phyloP scores from a whole-genome alignment of 2,329 filamentous ascomycete species.

The Ophiobolus disseminans region DNA sequence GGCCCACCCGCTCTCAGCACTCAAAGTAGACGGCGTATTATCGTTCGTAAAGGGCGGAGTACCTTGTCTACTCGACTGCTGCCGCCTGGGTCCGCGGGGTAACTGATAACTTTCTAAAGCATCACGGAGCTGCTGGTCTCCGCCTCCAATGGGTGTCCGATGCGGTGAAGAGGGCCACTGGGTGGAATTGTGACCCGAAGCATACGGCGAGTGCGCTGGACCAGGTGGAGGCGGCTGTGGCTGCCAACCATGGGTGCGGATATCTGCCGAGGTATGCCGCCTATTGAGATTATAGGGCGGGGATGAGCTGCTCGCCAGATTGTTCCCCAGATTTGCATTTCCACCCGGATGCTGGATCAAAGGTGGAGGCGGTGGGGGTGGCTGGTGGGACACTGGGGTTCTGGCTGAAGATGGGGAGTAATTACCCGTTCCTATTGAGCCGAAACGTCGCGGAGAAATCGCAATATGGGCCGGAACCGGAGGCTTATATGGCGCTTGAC shows the following conservation, averaged over 20 bases:
- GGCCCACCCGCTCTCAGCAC: conserved; percentile 63
- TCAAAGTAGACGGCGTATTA: conserved; percentile 57
- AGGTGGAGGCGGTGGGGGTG: conserved; percentile 68
- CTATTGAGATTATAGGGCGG: conserved; percentile 74
- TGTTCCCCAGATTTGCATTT: conserved; percentile 55
- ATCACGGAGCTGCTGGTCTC: conserved; percentile 75
- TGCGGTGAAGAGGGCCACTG: conserved; percentile 74
- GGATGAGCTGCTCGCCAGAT: conserved; percentile 55
- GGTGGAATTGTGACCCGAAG: conserved; percentile 66
- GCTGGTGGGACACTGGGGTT: conserved; percentile 69
- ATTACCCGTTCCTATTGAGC: conserved; percentile 78
- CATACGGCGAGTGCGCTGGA: conserved; percentile 68
- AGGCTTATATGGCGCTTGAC: conserved; percentile 74
- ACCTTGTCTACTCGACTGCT: conserved; percentile 59
- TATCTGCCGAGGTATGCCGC: conserved; percentile 94
- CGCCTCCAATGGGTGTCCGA: conserved; percentile 51
- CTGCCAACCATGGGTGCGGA: conserved; percentile 73
- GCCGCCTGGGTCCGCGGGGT: conserved; percentile 58
- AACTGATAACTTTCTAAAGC: conserved; percentile 74
- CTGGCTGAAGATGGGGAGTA: conserved; percentile 77
- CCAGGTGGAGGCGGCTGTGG: conserved; percentile 57
- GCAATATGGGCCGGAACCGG: conserved; percentile 83
- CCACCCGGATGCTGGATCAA: conserved; percentile 68
- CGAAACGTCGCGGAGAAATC: conserved; percentile 80
- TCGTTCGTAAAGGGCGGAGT: conserved; percentile 61